Percentiles rank a stretch among this genome's conserved stretches.
These are phyloP conservation scores for Xylaria sp. DNA, from an alignment of 495 filamentous ascomycete genomes.

Conservation along the genomic window DNA sequence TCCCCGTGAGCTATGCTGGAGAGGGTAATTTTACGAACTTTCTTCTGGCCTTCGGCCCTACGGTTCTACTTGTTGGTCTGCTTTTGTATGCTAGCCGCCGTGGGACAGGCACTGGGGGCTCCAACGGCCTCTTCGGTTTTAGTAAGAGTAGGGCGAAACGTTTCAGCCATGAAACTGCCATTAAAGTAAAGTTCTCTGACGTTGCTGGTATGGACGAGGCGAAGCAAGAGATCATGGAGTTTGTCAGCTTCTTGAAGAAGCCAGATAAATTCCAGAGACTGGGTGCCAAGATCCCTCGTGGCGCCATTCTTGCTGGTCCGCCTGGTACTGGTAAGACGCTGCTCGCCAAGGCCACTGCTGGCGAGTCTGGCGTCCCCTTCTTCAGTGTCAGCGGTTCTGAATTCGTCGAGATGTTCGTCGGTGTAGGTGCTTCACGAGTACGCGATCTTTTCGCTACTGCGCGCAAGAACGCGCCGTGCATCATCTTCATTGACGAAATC, in stretches of 20 bases:
- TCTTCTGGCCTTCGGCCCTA: slow-evolving; percentile 83
- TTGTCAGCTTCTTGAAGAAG: slow-evolving; percentile 93
- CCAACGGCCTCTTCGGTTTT: slow-evolving; percentile 89
- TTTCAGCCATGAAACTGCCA: slow-evolving; percentile 94
- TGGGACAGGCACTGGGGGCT: slow-evolving; percentile 63
- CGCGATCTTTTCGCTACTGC: slow-evolving; percentile 95
- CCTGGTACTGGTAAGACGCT: slow-evolving; percentile 98
- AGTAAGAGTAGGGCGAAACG: slow-evolving; percentile 93
- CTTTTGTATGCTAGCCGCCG: slow-evolving; percentile 77
- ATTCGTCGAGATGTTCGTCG: slow-evolving; percentile 99
- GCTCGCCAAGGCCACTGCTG: slow-evolving; percentile 95
- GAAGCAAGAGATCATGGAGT: slow-evolving; percentile 98
- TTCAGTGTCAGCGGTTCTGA: slow-evolving; percentile 98
- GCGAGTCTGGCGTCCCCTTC: slow-evolving; percentile 97
- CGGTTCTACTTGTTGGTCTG: slow-evolving; percentile 80
- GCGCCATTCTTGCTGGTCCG: slow-evolving; percentile 93
- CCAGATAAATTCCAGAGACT: slow-evolving; percentile 89
- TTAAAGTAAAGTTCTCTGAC: slow-evolving; percentile 96
- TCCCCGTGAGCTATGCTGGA: slow-evolving; percentile 86
- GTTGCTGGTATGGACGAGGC: slow-evolving; percentile 99
- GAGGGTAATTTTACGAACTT: slow-evolving; percentile 71
- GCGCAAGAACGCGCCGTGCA: slow-evolving; percentile 94
- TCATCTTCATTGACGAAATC: slow-evolving; percentile 99
- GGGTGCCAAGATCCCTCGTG: slow-evolving; percentile 96
- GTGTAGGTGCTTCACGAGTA: slow-evolving; percentile 94